phyloP scores from a whole-genome alignment of 495 filamentous ascomycete species.

The Corynascus novoguineensis region DNA sequence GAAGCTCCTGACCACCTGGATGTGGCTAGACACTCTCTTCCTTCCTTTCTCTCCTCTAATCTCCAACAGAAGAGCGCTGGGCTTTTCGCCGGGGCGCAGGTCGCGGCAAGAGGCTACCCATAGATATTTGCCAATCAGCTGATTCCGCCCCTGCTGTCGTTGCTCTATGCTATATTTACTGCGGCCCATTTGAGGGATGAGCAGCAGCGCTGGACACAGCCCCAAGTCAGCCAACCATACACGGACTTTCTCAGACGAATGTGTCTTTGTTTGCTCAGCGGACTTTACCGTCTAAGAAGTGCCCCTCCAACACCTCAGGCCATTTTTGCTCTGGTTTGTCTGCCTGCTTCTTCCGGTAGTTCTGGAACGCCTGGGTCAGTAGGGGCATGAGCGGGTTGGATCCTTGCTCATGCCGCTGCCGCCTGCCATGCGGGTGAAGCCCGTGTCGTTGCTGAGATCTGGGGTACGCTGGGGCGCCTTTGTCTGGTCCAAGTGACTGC shows the following conservation, averaged over 20 bases:
- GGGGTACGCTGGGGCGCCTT: constrained; percentile 25
- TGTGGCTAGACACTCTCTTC: constrained; percentile 94
- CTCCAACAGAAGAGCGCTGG: constrained; percentile 25
- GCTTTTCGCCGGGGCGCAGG: constrained; percentile 31
- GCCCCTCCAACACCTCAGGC: constrained; percentile 77
- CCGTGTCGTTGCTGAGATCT: constrained; percentile 23
- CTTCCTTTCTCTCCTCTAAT: constrained; percentile 45
- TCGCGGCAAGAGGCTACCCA: constrained; percentile 46
- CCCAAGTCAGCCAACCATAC: no score
- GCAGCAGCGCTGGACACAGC: constrained; percentile 59
- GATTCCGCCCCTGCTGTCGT: constrained; percentile 79
- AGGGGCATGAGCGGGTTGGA: constrained; percentile 49
- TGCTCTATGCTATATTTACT: constrained; percentile 68
- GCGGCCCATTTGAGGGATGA: constrained; percentile 75
- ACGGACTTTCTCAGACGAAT: no score
- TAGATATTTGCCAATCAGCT: constrained; percentile 82
- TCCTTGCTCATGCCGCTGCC: constrained; percentile 25
- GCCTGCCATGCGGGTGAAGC: constrained; percentile 15
- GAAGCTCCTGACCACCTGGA: constrained; percentile 90
- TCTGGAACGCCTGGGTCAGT: constrained; percentile 53
- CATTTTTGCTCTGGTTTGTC: constrained; percentile 55
- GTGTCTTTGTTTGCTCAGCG: background rate
- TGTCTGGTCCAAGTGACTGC: constrained; percentile 36
- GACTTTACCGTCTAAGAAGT: constrained; percentile 82
- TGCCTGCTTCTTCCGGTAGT: constrained; percentile 64